Base-by-base conservation (phyloP, 176 grass and related monocot species). In the Oryza australiensis region DNA sequence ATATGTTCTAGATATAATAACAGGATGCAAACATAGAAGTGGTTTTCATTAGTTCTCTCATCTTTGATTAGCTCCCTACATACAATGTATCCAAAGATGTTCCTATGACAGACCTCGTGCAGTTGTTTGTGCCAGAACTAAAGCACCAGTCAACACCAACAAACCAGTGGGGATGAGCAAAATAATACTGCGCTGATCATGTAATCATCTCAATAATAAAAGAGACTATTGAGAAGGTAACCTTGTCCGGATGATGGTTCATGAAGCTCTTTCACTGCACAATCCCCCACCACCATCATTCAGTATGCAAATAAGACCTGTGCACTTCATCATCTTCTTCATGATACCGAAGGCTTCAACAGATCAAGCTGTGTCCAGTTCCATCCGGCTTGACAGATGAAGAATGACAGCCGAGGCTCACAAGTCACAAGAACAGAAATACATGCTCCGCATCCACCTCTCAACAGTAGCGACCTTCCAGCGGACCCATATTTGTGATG, bases 161-260 rank as follows among this genome's bases (percentile, higher is more conserved):
- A 4, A 66, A 67, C 27, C 20, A 79, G 35, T 26, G 45, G 43
- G 62, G 26, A 77, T 12, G 34, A 66, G 42, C 43, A 85, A 82
- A 28, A 77, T 73, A 73, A 89, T 77, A 40, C 30, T 37, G 16
- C 0, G 2, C 20, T 38, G 62, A 62, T 74, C 26, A 72, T 43
- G 41, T 59, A 28, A 81, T 76, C 57, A 78, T 86, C 0, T 1
- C 66, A 73, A 73, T 37, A 76, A 78, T 74, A 74, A 68, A 86
- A 66, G n/a, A 49, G 37, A 37, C 67, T 51, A 74, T 62, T 49
- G 68, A 69, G 49, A 86, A 86, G 49, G 23, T 70, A 82, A 53
- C 83, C 79, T 79, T 82, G 83, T 82, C 88, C 29, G 2, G 20
- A 48, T 86, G 62, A 73, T 60, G 78, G 79, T 86, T 86, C 79